phyloP scores from a whole-genome alignment of 2,329 filamentous ascomycete species.

The Dactylella cylindrospora region DNA sequence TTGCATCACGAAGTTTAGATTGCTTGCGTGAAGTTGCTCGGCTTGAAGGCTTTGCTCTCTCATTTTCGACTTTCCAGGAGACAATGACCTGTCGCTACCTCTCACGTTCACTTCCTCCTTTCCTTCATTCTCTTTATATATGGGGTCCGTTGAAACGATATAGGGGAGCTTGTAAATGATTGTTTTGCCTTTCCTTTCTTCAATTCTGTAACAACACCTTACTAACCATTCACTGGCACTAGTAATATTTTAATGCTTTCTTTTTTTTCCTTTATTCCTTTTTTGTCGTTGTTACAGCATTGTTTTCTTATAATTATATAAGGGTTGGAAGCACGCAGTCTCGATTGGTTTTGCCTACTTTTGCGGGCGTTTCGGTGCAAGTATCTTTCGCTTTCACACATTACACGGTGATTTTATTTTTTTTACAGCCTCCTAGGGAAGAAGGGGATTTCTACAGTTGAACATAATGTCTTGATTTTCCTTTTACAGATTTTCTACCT shows the following conservation, averaged over 20 bases:
- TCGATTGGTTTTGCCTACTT: conserved; percentile 2
- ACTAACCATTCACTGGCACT: conserved; percentile 35
- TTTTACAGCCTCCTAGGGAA: conserved; percentile 22
- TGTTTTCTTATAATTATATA: conserved; percentile 23
- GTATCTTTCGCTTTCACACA: conserved; percentile 27
- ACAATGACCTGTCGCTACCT: conserved; percentile 1
- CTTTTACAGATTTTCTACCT: conserved; percentile 4
- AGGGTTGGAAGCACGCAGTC: conserved; percentile 25
- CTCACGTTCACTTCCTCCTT: too few relatives aligned
- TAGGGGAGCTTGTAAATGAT: conserved; percentile 43
- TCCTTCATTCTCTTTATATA: conserved; percentile 9
- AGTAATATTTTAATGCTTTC: conserved; percentile 39
- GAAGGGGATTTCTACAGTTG: conserved; percentile 26
- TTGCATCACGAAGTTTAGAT: conserved; percentile 44
- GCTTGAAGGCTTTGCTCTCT: conserved; percentile 22
- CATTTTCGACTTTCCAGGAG: neutral
- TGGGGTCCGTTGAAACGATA: conserved; percentile 43
- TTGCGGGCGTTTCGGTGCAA: conserved; percentile 35
- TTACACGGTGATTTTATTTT: conserved; percentile 2
- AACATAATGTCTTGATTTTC: conserved; percentile 27
- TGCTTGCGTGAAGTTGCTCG: conserved; percentile 41
- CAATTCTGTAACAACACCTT: conserved; percentile 40
- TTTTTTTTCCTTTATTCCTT: conserved; percentile 2
- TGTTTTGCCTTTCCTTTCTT: conserved; percentile 19
- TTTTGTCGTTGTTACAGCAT: conserved; percentile 20